phyloP scores from a whole-genome alignment of 2,329 filamentous ascomycete species.

The Neurospora sp. region DNA sequence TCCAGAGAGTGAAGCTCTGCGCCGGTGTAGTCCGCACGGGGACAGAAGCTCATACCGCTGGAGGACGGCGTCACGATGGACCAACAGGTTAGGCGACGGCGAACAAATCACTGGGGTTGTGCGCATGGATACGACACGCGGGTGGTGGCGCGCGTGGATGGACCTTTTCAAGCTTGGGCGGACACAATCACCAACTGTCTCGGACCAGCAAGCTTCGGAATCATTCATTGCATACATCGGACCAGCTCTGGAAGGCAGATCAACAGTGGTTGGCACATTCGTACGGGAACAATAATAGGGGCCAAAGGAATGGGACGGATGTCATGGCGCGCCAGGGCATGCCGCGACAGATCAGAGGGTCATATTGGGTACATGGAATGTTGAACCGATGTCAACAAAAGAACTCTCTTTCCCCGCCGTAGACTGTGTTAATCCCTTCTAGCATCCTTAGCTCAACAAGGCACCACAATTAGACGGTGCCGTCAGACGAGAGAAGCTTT shows the following conservation, averaged over 20 bases:
- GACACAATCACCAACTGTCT: too few species aligned
- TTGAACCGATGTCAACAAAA: background rate
- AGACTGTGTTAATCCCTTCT: too few species aligned
- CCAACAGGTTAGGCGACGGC: background rate
- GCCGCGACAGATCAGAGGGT: background rate
- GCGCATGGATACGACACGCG: too few species aligned
- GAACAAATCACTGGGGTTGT: background rate
- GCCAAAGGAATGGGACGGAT: background rate
- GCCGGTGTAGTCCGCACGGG: background rate
- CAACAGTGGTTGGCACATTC: background rate
- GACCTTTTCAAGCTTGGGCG: too few species aligned
- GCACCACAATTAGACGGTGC: too few species aligned
- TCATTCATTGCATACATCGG: too few species aligned
- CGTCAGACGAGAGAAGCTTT: too few species aligned
- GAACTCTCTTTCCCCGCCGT: too few species aligned
- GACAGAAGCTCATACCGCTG: background rate
- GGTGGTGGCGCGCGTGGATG: too few species aligned
- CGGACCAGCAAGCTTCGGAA: too few species aligned
- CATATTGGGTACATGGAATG: background rate
- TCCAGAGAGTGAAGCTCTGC: background rate
- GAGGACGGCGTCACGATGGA: background rate
- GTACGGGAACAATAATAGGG: background rate
- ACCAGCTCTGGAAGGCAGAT: too few species aligned
- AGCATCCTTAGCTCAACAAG: too few species aligned
- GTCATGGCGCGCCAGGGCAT: background rate